Percentiles rank a stretch among this genome's conserved stretches.
phyloP scores from a whole-genome alignment of 208 protist genomes.

The Trypanosoma scelopori region DNA sequence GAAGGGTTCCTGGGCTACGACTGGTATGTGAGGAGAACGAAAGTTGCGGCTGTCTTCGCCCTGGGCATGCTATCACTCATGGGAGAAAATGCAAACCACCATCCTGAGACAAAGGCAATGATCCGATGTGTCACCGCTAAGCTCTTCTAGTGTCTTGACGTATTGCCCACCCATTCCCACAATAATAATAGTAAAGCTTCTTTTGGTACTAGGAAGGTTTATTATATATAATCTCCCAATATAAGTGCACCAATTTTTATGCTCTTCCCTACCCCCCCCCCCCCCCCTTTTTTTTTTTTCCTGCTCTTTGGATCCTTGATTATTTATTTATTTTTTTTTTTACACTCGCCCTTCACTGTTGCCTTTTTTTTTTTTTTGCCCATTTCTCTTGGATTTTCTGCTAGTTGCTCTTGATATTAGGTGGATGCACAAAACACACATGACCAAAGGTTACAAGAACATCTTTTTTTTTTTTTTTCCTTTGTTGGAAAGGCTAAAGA shows the following conservation, averaged over 20 bases:
- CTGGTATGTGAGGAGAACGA: slow-evolving; percentile 55
- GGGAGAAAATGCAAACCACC: slow-evolving; percentile 51
- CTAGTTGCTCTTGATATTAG: background rate
- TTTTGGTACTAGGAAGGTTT: too few relatives aligned
- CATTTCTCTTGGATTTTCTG: slow-evolving; percentile 15
- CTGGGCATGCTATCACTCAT: slow-evolving; percentile 63
- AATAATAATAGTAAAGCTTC: too few relatives aligned
- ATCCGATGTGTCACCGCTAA: slow-evolving; percentile 13
- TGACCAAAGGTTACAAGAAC: too few relatives aligned
- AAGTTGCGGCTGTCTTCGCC: slow-evolving; percentile 51
- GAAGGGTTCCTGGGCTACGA: slow-evolving; percentile 33
- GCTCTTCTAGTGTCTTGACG: slow-evolving; percentile 12
- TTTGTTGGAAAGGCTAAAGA: too few relatives aligned
- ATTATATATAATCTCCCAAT: too few relatives aligned
- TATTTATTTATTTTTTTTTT: slow-evolving; percentile 12
- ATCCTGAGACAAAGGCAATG: slow-evolving; percentile 47
- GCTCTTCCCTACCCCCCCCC: background rate
- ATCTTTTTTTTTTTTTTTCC: too few relatives aligned
- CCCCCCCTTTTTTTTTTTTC: too few relatives aligned
- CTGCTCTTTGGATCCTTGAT: too few relatives aligned
- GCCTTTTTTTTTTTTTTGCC: slow-evolving; percentile 2
- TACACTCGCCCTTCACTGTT: background rate
- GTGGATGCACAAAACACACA: background rate
- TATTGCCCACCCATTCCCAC: too few relatives aligned
- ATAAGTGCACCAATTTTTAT: too few relatives aligned